These are phyloP conservation scores for Maudiozyma bulderi DNA, from an alignment of 805 yeast genomes.

Conservation along the genomic window DNA sequence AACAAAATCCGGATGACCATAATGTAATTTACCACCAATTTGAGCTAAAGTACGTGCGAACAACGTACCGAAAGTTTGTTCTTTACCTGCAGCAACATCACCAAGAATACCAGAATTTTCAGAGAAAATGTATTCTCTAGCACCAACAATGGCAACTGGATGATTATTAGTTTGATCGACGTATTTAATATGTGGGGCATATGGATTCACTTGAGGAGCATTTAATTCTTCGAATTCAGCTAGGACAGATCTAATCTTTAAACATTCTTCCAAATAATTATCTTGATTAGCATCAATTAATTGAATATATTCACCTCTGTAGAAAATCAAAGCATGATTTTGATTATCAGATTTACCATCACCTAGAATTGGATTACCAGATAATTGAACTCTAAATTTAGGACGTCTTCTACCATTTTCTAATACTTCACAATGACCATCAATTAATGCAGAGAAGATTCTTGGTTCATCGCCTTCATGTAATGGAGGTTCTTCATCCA, in stretches of 20 bases:
- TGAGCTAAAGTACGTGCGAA: conserved; percentile 89
- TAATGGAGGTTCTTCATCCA: conserved; percentile 83
- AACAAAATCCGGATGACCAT: conserved; percentile 94
- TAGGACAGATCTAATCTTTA: conserved; percentile 77
- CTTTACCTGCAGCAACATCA: conserved; percentile 95
- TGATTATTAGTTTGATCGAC: conserved; percentile 48
- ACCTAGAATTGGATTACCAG: conserved; percentile 79
- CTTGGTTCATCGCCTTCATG: conserved; percentile 59
- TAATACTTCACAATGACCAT: conserved; percentile 66
- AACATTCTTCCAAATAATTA: conserved; percentile 86
- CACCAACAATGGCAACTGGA: conserved; percentile 91
- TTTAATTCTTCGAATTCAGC: conserved; percentile 83
- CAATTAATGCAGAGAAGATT: conserved; percentile 67
- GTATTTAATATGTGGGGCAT: conserved; percentile 46
- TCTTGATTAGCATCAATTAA: conserved; percentile 95
- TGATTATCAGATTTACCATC: conserved; percentile 96
- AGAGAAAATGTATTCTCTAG: conserved; percentile 89
- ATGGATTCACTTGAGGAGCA: conserved; percentile 42
- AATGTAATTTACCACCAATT: conserved; percentile 89
- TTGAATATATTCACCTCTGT: conserved; percentile 90
- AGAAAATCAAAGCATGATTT: conserved; percentile 75
- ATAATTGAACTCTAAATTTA: conserved; percentile 62
- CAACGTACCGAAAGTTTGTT: conserved; percentile 91
- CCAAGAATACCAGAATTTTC: conserved; percentile 89
- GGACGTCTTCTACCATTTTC: conserved; percentile 69